Evolutionary conservation across 495 filamentous ascomycete species (phyloP).

Genomic region (Aspergillus campestris): DNA sequence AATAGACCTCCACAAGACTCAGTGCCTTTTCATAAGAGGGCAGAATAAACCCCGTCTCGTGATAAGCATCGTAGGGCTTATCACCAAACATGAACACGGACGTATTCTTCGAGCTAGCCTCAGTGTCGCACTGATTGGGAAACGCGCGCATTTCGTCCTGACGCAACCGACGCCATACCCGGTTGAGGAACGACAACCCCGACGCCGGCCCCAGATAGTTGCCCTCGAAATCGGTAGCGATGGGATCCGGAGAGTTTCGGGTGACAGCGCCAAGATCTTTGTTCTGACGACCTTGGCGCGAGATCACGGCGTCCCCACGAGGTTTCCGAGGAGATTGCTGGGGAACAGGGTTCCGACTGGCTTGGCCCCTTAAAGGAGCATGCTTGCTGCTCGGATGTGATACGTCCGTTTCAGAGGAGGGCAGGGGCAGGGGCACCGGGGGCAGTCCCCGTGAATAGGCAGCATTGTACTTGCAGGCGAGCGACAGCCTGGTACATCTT

Average conservation of each 20-base stretch:
- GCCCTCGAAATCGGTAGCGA: conserved; percentile 38
- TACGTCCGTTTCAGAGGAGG: conserved; percentile 7
- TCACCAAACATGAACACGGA: conserved; percentile 39
- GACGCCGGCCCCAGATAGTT: conserved; percentile 41
- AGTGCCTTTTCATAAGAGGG: conserved; percentile 28
- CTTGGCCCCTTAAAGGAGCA: conserved; percentile 2
- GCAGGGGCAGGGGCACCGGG: conserved; percentile 30
- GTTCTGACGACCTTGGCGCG: conserved; percentile 3
- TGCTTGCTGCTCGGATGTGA: background rate
- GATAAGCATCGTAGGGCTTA: conserved; percentile 28
- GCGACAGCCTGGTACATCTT: conserved; percentile 30
- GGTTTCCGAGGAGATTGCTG: conserved; percentile 7
- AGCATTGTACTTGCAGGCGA: conserved; percentile 36
- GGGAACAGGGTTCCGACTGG: conserved; percentile 6
- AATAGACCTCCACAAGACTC: conserved; percentile 33
- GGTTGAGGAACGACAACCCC: conserved; percentile 38
- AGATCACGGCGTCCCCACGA: background rate
- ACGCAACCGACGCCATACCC: conserved; percentile 36
- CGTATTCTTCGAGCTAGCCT: conserved; percentile 27
- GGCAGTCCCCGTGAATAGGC: conserved; percentile 37
- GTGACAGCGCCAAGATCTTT: conserved; percentile 10
- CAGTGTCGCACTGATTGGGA: conserved; percentile 26
- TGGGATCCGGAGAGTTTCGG: conserved; percentile 37
- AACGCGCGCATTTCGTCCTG: conserved; percentile 32
- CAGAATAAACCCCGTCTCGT: conserved; percentile 23